These are phyloP conservation scores for Aureobasidium sp. DNA, from an alignment of 2,329 filamentous ascomycete species.

Conservation along the genomic window DNA sequence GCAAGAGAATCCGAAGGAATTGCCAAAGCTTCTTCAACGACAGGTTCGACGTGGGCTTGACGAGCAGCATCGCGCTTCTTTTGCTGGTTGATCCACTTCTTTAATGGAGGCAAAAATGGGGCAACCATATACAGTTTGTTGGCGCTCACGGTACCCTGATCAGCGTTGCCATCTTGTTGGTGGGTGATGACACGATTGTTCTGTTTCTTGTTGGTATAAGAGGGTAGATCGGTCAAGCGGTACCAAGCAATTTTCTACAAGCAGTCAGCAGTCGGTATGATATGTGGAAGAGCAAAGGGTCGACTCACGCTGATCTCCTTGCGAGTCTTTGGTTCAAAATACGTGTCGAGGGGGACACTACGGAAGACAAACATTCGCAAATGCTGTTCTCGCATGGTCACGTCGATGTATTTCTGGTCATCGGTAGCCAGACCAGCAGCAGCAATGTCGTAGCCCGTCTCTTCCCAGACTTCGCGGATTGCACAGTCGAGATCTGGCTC, in stretches of 20 bases:
- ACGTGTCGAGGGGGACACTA: constrained; percentile 85
- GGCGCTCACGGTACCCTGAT: constrained; percentile 62
- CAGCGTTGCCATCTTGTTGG: constrained; percentile 59
- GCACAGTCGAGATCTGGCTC: constrained; percentile 96
- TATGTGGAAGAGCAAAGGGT: too few species aligned
- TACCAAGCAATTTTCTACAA: constrained; percentile 88
- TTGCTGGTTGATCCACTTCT: constrained; percentile 91
- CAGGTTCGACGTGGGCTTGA: constrained; percentile 13
- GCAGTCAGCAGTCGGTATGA: constrained; percentile 17
- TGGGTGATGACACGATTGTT: constrained; percentile 39
- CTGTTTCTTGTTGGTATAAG: constrained; percentile 76
- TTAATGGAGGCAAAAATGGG: constrained; percentile 86
- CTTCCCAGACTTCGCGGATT: constrained; percentile 93
- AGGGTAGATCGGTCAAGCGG: constrained; percentile 87
- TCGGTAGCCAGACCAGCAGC: constrained; percentile 78
- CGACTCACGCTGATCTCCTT: constrained; percentile 84
- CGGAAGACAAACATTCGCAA: constrained; percentile 94
- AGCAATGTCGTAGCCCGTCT: constrained; percentile 89
- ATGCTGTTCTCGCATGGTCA: constrained; percentile 93
- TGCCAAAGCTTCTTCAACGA: constrained; percentile 21
- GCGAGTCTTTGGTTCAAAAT: constrained; percentile 89
- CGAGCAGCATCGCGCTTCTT: constrained; percentile 68
- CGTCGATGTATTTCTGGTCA: constrained; percentile 79
- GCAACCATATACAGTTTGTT: constrained; percentile 99
- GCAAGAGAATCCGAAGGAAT: constrained; percentile 23